Percentiles rank a stretch among this genome's conserved stretches.
Evolutionary conservation across 148 eudicot species (phyloP).

Genomic region (Camellia granthamiana): DNA sequence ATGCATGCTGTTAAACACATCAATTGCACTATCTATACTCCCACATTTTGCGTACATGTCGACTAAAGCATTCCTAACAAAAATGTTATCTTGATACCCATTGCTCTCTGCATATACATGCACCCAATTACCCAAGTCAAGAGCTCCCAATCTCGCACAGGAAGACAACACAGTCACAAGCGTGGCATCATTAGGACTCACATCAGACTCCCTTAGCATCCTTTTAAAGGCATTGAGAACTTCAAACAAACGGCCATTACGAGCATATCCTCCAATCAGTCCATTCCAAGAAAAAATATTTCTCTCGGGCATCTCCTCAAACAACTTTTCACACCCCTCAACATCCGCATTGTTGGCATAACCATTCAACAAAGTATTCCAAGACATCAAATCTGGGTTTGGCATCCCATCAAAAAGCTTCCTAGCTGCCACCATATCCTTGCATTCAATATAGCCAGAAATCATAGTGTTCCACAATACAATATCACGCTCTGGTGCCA

Average conservation of each 20-base stretch:
- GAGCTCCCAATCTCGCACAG: conserved; percentile 68
- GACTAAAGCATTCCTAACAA: conserved; percentile 55
- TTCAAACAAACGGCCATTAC: conserved; percentile 31
- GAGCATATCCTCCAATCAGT: conserved; percentile 62
- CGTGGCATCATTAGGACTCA: conserved; percentile 64
- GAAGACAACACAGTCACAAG: conserved; percentile 59
- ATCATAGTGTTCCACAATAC: conserved; percentile 75
- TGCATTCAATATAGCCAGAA: conserved; percentile 44
- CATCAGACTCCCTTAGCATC: conserved; percentile 58
- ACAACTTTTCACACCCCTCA: conserved; percentile 47
- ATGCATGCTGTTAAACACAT: conserved; percentile 46
- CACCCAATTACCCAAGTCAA: conserved; percentile 68
- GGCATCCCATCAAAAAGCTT: conserved; percentile 64
- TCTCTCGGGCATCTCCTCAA: conserved; percentile 57
- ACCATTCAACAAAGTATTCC: conserved; percentile 73
- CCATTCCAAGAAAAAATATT: conserved; percentile 83
- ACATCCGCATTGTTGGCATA: conserved; percentile 54
- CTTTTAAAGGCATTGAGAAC: conserved; percentile 52
- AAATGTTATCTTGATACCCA: conserved; percentile 53
- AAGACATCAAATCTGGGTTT: conserved; percentile 57
- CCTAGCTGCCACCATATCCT: conserved; percentile 54
- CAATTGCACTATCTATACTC: conserved; percentile 41
- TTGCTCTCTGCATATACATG: conserved; percentile 50
- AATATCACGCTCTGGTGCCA: conserved; percentile 69
- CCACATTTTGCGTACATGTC: conserved; percentile 91